Evolutionary conservation across 1,284 basidiomycete species (phyloP), one percentile per base, ranked within the genome.

Genomic region (Apiotrichum laibachii): DNA sequence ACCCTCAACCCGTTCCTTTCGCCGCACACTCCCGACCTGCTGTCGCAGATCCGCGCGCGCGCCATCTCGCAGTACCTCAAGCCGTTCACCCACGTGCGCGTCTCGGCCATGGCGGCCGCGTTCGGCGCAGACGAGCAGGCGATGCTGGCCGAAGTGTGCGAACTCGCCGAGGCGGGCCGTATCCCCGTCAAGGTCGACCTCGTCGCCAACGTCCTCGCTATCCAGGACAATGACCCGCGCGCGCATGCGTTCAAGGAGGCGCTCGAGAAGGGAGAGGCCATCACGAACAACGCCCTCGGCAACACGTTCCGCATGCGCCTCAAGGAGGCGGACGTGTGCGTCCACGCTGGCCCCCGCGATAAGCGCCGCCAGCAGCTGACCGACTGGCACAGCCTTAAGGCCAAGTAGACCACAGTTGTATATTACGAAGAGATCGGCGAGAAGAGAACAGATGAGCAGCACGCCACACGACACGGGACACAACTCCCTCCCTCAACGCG

Each of bases 1-100:
- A 31, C 66, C 12, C 64, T 74, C 49, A 71, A 68, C 59, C 70
- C 69, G 1, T 68, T 67, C 60, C 60, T 72, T 31, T 50, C 49
- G 3, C 44, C 59, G 4, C 62, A 70, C 49, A 50, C 66, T 1
- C 15, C 34, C 2, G 55, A 34, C 9, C 64, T 75, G 26, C 40
- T 70, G 22, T 16, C 40, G 12, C 47, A 64, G n/a, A 73, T 77
- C 51, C 61, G 67, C 52, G 69, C 63, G 7, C 60, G 67, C 33
- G 64, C 69, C 10, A 62, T 76, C 49, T 59, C 71, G n/a, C 75
- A 76, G 62, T 77, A 76, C 60, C 64, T 73, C 42, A 49, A 62
- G 34, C 75, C 75, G 0, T 77, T 73, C 62, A 66, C 71, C 0
- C 58, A 66, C 0, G 67, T 77, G 26, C 59, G 66, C 33, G 59